These are phyloP conservation scores for Erigeron canadensis DNA, from an alignment of 129 eudicot genomes.

Conservation along the genomic window DNA sequence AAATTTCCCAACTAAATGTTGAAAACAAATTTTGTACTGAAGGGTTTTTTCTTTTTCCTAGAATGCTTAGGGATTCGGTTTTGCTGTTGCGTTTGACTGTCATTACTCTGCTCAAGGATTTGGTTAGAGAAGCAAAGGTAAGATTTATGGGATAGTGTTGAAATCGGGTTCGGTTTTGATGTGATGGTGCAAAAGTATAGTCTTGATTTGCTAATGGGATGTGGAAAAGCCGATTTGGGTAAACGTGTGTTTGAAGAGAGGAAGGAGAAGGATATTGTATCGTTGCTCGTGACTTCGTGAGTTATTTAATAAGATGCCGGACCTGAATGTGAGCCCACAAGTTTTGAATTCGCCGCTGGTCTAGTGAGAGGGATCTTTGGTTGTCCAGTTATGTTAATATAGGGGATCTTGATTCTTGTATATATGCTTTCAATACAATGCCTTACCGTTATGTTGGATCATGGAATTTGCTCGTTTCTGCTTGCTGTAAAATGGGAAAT, in stretches of 20 bases:
- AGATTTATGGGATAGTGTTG: slow-evolving; percentile 35
- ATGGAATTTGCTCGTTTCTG: slow-evolving; percentile 49
- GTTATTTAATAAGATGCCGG: slow-evolving; percentile 35
- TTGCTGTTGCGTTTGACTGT: slow-evolving; percentile 39
- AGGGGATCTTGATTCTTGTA: slow-evolving; percentile 39
- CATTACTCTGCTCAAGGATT: slow-evolving; percentile 39
- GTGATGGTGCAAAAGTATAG: slow-evolving; percentile 47
- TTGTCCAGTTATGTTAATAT: slow-evolving; percentile 45
- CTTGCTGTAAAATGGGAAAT: slow-evolving; percentile 39
- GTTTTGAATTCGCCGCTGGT: too few species aligned
- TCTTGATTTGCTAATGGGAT: slow-evolving; percentile 51
- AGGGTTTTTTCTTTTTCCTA: slow-evolving; percentile 29
- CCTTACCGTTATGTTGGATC: slow-evolving; percentile 41
- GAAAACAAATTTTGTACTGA: slow-evolving; percentile 31
- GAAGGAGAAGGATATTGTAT: slow-evolving; percentile 43
- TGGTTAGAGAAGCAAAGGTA: slow-evolving; percentile 36
- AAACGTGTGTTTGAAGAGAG: slow-evolving; percentile 46
- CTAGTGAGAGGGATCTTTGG: too few species aligned
- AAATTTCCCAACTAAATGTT: slow-evolving; percentile 54
- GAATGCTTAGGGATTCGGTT: slow-evolving; percentile 38
- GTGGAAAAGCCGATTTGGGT: slow-evolving; percentile 40
- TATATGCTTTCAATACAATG: slow-evolving; percentile 29
- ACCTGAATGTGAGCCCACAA: slow-evolving; percentile 47
- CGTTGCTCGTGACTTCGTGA: slow-evolving; percentile 47
- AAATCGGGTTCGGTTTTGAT: slow-evolving; percentile 46